Conservation (phyloP, 371 early-diverging fungal species). For the Apophysomyces sp. region DNA sequence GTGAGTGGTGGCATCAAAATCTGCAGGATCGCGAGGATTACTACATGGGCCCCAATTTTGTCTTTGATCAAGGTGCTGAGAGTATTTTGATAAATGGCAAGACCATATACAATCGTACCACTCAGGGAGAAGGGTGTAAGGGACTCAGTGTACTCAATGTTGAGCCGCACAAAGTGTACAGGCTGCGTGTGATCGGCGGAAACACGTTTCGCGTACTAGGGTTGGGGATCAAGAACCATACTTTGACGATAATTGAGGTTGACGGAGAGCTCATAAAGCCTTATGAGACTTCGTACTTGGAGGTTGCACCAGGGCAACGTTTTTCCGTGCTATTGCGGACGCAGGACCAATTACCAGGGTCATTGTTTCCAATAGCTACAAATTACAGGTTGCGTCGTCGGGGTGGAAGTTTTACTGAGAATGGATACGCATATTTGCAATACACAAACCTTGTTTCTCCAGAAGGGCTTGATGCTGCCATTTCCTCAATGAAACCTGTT, state of each 20-base stretch:
- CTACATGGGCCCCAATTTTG: constrained; percentile 17
- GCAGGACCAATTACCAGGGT: constrained; percentile 1
- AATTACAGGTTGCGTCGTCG: constrained; percentile 18
- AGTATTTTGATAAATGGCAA: constrained; percentile 32
- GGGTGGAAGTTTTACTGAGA: constrained; percentile 9
- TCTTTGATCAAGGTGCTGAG: constrained; percentile 22
- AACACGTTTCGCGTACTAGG: constrained; percentile 31
- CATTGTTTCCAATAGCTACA: constrained; percentile 26
- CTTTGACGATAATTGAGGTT: constrained; percentile 36
- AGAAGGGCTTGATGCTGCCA: neutral
- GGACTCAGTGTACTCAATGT: constrained; percentile 28
- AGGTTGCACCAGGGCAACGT: constrained; percentile 38
- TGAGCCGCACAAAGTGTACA: constrained; percentile 27
- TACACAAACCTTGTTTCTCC: neutral
- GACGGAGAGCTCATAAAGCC: constrained; percentile 36
- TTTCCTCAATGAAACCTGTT: neutral
- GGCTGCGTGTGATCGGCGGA: constrained; percentile 34
- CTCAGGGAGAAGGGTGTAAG: constrained; percentile 8
- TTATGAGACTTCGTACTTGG: constrained; percentile 22
- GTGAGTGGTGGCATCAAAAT: constrained; percentile 48
- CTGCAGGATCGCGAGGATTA: constrained; percentile 13
- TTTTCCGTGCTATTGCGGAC: constrained; percentile 33
- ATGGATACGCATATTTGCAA: constrained; percentile 15
- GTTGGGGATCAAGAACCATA: constrained; percentile 25
- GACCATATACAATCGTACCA: constrained; percentile 14